Evolutionary conservation across 1,284 basidiomycete genomes (phyloP), one percentile per base, ranked within the genome.

Genomic region (Peniophora sp.): DNA sequence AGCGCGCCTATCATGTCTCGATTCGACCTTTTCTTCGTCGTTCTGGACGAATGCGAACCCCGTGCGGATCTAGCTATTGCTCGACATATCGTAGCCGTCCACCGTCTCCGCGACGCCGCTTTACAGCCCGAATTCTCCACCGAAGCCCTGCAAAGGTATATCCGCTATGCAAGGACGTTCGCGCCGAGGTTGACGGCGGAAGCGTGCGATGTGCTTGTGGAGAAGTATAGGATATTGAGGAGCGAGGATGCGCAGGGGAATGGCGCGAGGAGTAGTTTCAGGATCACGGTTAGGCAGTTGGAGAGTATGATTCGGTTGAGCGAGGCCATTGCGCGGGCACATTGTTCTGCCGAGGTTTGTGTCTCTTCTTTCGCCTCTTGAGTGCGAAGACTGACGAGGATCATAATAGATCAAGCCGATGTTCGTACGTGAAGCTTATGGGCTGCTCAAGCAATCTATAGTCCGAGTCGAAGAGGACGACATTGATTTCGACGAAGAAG

Each of bases 391-490:
- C 32, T 10, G 35, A 49, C 35, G 16, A 17, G 8, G 9, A 32
- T 32, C 22, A 47, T n/a, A 5, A 3, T 58, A 92, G 86, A 97
- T 97, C 58, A 89, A 81, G 0, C 94, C 95, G 0, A 85, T 80
- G 1, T 97, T 97, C 64, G 97, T 99, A 16, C 83, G 92, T 25
- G 97, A 99, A 69, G 96, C 97, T 1, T 98, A 92, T 69, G 85
- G 83, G 24, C 83, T 99, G 12, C 75, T 99, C 19, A 83, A 91
- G 35, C 94, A 98, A 67, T 98, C 95, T 2, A 99, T 99, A 69
- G 98, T 99, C 61, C 97, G 99, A 63, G 96, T 99, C 56, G 97
- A 99, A 66, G 94, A 98, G 69, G 97, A 99, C 63, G 96, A 99
- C 61, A 89, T 99, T 63, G 92, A 95, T 64, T 92, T 99, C 63